Evolutionary conservation across 805 yeast genomes (phyloP).

Genomic region (Teunomyces atbi): DNA sequence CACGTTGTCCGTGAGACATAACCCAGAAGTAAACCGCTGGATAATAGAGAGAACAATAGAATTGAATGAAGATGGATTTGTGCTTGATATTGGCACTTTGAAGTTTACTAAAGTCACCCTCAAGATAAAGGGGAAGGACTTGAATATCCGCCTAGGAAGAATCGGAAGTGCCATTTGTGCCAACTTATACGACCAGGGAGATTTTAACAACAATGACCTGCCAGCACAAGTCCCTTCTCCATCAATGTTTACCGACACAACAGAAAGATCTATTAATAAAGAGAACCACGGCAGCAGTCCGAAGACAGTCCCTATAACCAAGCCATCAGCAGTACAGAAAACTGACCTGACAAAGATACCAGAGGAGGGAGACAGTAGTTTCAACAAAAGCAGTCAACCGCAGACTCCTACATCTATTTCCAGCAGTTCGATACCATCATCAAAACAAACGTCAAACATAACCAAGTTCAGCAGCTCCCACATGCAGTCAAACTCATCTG

Average conservation of each 20-base stretch:
- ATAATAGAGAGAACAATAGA: constrained; percentile 41
- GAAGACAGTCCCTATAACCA: neutral
- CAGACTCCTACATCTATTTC: constrained; percentile 1
- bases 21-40: constrained; percentile 31
- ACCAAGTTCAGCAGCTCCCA: neutral
- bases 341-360: neutral
- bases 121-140: constrained; percentile 12
- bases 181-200: constrained; percentile 16
- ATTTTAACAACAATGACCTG: constrained; percentile 2
- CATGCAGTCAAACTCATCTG: neutral
- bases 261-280: neutral
- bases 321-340: neutral
- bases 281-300: neutral
- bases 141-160: constrained; percentile 22
- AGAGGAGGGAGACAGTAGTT: neutral
- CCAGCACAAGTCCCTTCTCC: constrained; percentile 19
- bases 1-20: constrained; percentile 21
- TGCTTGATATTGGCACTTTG: constrained; percentile 53
- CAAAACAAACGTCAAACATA: neutral
- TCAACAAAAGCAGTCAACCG: constrained; percentile 5
- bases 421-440: neutral
- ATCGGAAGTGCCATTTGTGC: constrained; percentile 33
- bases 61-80: constrained; percentile 54
- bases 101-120: constrained; percentile 47
- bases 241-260: constrained; percentile 15